phyloP scores from a whole-genome alignment of 768 basidiomycete genomes.

The Panaeolus papilionaceus region DNA sequence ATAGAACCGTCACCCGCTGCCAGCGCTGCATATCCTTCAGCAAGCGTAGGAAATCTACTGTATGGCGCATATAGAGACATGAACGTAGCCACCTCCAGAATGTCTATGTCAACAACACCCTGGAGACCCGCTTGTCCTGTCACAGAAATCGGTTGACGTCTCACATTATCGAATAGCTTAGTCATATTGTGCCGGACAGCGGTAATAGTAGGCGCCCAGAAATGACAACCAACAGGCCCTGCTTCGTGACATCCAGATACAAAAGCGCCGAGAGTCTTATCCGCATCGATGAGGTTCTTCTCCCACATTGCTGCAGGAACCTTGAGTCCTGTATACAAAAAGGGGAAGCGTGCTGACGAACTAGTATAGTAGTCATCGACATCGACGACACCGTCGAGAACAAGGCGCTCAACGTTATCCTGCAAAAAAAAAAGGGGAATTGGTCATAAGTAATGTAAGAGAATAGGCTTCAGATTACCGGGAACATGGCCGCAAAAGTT shows the following conservation, averaged over 20 bases:
- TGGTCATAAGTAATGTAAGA: neutral
- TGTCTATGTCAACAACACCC: constrained; percentile 43
- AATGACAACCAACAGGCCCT: constrained; percentile 42
- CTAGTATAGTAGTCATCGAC: constrained; percentile 42
- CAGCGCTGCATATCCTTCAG: constrained; percentile 42
- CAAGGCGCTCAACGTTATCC: constrained; percentile 40
- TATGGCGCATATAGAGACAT: constrained; percentile 42
- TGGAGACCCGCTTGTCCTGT: constrained; percentile 31
- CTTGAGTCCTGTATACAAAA: neutral
- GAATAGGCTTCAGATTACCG: constrained; percentile 27
- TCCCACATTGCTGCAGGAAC: constrained; percentile 37
- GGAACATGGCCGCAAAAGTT: constrained; percentile 42
- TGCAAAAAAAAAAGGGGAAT: constrained; percentile 21
- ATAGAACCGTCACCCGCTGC: constrained; percentile 36
- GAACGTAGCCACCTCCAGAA: constrained; percentile 39
- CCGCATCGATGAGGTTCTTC: constrained; percentile 40
- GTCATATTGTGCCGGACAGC: constrained; percentile 42
- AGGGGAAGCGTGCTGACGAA: constrained; percentile 18
- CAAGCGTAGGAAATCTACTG: constrained; percentile 37
- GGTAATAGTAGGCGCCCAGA: constrained; percentile 39
- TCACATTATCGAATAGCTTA: constrained; percentile 36
- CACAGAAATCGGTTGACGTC: constrained; percentile 39
- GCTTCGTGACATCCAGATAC: constrained; percentile 42
- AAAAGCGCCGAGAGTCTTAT: constrained; percentile 40
- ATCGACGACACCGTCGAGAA: constrained; percentile 44